phyloP scores from a whole-genome alignment of 1,284 basidiomycete species.

The Peniophora sp. region DNA sequence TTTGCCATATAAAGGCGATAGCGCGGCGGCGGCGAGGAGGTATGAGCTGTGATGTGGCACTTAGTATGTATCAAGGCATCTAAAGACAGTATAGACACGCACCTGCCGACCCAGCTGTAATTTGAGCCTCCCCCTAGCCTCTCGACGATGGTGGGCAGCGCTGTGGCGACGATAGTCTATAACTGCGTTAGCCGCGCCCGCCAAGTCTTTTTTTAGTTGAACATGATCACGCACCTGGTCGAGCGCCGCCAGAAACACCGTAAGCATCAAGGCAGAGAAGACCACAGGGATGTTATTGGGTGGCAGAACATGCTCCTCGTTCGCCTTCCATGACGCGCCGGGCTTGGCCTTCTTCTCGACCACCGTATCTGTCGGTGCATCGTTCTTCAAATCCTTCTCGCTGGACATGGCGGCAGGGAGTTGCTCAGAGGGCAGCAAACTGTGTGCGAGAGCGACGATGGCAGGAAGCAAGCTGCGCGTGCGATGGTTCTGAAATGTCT shows the following conservation, averaged over 20 bases:
- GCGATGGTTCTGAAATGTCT: neutral
- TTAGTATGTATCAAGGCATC: neutral
- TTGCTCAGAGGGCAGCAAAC: too few relatives aligned
- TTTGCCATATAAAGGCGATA: conserved; percentile 72
- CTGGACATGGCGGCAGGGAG: conserved; percentile 10
- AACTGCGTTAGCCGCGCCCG: neutral
- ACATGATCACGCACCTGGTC: conserved; percentile 24
- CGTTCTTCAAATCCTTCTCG: too few relatives aligned
- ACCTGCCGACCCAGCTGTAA: conserved; percentile 78
- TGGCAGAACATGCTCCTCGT: conserved; percentile 32
- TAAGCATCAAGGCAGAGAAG: conserved; percentile 31
- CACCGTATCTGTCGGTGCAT: too few relatives aligned
- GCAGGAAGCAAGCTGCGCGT: neutral
- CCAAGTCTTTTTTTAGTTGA: too few relatives aligned
- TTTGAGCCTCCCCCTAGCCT: conserved; percentile 60
- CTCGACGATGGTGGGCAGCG: conserved; percentile 71
- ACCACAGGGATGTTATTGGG: conserved; percentile 32
- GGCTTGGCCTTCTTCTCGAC: conserved; percentile 10
- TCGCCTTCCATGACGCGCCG: conserved; percentile 25
- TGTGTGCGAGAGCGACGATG: neutral
- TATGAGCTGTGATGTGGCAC: conserved; percentile 45
- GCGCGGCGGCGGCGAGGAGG: conserved; percentile 60
- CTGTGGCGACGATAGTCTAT: conserved; percentile 73
- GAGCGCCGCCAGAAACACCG: conserved; percentile 34
- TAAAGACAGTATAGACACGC: conserved; percentile 11